These are phyloP conservation scores for Candida pini DNA, from an alignment of 805 yeast genomes.

Conservation along the genomic window DNA sequence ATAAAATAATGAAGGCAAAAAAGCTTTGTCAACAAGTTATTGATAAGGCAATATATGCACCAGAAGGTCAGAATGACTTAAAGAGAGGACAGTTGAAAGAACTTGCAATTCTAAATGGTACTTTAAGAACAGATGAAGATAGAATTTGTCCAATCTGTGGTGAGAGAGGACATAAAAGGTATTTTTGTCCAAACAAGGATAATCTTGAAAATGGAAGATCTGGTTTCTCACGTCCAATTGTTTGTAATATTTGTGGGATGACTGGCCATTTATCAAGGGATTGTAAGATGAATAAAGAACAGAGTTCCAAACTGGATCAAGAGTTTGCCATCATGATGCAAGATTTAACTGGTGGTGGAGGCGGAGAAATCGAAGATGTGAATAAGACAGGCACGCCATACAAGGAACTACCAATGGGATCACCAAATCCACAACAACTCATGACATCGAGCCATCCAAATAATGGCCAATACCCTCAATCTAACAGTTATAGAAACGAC, in stretches of 20 bases:
- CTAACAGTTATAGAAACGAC: slow-evolving; percentile 4
- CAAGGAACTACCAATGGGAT: slow-evolving; percentile 2
- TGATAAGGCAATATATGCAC: slow-evolving; percentile 78
- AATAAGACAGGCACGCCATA: not conserved
- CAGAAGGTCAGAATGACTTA: slow-evolving; percentile 89
- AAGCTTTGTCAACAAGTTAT: slow-evolving; percentile 69
- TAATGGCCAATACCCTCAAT: too few relatives aligned
- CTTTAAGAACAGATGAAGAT: slow-evolving; percentile 66
- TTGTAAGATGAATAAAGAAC: slow-evolving; percentile 47
- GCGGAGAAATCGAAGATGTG: slow-evolving; percentile 1
- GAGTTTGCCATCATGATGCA: slow-evolving; percentile 49
- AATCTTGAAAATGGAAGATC: slow-evolving; percentile 3
- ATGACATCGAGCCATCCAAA: slow-evolving; percentile 1
- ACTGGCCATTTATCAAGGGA: slow-evolving; percentile 87
- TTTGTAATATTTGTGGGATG: slow-evolving; percentile 75
- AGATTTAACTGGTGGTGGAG: slow-evolving; percentile 35
- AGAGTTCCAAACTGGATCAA: slow-evolving; percentile 31
- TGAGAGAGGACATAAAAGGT: slow-evolving; percentile 55
- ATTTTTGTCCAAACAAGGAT: slow-evolving; percentile 56
- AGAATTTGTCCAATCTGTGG: slow-evolving; percentile 64
- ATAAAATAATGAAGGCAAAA: slow-evolving; percentile 69
- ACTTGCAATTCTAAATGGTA: slow-evolving; percentile 91
- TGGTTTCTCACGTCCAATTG: slow-evolving; percentile 48
- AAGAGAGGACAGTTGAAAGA: slow-evolving; percentile 89
- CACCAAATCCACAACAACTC: slow-evolving; percentile 4